These are phyloP conservation scores for Crithidia bombi DNA, from an alignment of 208 protist genomes.

Conservation along the genomic window DNA sequence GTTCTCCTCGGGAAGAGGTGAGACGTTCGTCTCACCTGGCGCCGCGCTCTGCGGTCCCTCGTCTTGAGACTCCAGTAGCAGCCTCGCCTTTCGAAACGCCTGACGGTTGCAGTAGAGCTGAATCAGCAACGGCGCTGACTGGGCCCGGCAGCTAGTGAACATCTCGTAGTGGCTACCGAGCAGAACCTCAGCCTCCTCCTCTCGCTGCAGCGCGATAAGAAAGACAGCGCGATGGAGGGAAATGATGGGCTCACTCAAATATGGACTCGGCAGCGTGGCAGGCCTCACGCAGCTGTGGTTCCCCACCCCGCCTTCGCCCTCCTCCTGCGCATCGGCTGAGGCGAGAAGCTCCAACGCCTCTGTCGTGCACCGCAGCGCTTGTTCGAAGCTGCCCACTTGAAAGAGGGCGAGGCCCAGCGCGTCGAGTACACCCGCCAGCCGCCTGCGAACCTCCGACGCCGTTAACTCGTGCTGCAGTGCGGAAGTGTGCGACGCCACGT, in stretches of 20 bases:
- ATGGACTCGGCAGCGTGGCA: not conserved
- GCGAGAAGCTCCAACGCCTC: slow-evolving; percentile 66
- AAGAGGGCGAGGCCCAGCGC: slow-evolving; percentile 79
- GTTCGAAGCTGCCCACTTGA: slow-evolving; percentile 61
- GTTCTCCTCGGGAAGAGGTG: not conserved
- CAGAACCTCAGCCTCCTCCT: slow-evolving; percentile 81
- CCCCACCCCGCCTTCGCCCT: not conserved
- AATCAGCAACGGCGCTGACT: slow-evolving; percentile 66
- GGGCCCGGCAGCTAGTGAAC: slow-evolving; percentile 40
- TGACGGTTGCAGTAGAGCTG: slow-evolving; percentile 86
- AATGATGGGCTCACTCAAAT: slow-evolving; percentile 46
- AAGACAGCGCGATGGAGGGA: slow-evolving; percentile 81
- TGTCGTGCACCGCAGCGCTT: slow-evolving; percentile 78
- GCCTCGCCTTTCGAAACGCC: slow-evolving; percentile 66
- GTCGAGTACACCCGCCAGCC: slow-evolving; percentile 79
- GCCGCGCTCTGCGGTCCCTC: not conserved
- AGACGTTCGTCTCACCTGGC: not conserved
- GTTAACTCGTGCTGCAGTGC: slow-evolving; percentile 15
- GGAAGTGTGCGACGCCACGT: not conserved
- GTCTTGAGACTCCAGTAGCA: slow-evolving; percentile 62
- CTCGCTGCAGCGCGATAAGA: slow-evolving; percentile 73
- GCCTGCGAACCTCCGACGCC: slow-evolving; percentile 45
- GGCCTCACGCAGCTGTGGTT: not conserved
- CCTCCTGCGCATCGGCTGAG: not conserved
- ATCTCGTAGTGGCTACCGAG: slow-evolving; percentile 58